Evolutionary conservation across 2,329 filamentous ascomycete species (phyloP), one percentile per base, ranked within the genome.

Genomic region (Xylariaceae sp.): DNA sequence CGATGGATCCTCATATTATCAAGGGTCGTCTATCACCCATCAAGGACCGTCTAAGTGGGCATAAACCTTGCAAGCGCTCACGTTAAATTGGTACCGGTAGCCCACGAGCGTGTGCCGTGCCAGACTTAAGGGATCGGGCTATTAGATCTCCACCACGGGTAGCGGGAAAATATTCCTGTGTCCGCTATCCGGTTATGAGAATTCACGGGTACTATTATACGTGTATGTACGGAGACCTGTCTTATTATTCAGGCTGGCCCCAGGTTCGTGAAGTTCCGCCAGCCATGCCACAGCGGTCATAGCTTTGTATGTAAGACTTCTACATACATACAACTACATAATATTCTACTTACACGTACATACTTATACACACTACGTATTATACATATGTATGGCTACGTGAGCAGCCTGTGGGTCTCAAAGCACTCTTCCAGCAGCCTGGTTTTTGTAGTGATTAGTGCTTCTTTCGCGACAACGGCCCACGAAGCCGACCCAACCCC

Each of bases 81-180:
- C 44, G 52, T 46, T 23, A 54, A 45, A 32, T 52, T 45, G 21
- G 47, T 50, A 54, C 50, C 54, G 55, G 50, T 41, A 45, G 46
- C 40, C 48, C 52, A 46, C 42, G 55, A 56, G 57, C 54, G 44
- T 42, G 57, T 54, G 57, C 50, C 57, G 57, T 54, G 57, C 50
- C 57, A 49, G 40, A 54, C 37, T 23, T 48, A 37, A 57, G 59
- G 52, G 61, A 45, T 61, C 57, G 56, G 56, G 52, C 50, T 48
- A 58, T 60, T 40, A 50, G 55, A 54, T 49, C 48, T 57, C 52
- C 43, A 43, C 50, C 29, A 60, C 57, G 54, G 58, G 40, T 50
- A 50, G 52, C 62, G 62, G 62, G 44, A 59, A 52, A 53, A 56
- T 56, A 45, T 26, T 55, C 52, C 56, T 56, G 48, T 56, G 48